These are phyloP conservation scores for Exidia glandulosa DNA, from an alignment of 768 basidiomycete species.

Conservation along the genomic window DNA sequence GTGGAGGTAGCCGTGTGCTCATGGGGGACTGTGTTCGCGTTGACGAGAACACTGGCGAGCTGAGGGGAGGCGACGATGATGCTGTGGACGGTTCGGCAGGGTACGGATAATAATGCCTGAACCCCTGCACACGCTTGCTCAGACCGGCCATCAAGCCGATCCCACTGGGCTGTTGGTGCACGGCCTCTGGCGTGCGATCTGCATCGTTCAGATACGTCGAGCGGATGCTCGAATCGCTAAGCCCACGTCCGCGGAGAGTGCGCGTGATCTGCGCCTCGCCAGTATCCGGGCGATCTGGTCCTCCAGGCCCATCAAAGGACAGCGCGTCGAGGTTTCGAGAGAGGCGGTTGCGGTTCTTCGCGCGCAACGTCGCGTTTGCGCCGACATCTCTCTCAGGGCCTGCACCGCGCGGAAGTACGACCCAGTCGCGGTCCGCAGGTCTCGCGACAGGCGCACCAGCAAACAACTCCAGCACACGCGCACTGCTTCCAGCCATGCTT, in stretches of 20 bases:
- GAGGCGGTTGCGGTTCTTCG: constrained; percentile 24
- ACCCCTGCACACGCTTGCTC: neutral
- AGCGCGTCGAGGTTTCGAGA: constrained; percentile 72
- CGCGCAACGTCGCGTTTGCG: constrained; percentile 10
- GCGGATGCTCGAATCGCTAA: constrained; percentile 89
- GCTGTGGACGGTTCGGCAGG: too few relatives aligned
- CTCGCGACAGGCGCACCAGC: constrained; percentile 64
- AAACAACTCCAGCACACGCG: constrained; percentile 81
- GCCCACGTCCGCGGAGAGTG: constrained; percentile 62
- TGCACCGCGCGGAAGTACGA: constrained; percentile 44
- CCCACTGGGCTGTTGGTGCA: neutral
- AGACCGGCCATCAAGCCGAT: neutral
- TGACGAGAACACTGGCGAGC: neutral
- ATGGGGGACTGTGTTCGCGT: neutral
- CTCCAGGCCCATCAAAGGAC: neutral
- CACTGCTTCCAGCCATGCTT: constrained; percentile 10
- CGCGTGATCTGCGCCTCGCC: constrained; percentile 45
- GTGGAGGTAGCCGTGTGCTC: too few relatives aligned
- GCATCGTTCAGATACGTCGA: constrained; percentile 56
- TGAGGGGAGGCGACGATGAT: neutral
- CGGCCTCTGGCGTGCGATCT: neutral
- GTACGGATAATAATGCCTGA: neutral
- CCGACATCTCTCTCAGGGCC: constrained; percentile 5
- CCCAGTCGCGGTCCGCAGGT: constrained; percentile 44
- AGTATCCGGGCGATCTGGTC: constrained; percentile 29